A percentile compares a stretch with the other conserved stretches of the same genome.
phyloP scores from a whole-genome alignment of 2,329 filamentous ascomycete species.

The Phialophora macrospora region DNA sequence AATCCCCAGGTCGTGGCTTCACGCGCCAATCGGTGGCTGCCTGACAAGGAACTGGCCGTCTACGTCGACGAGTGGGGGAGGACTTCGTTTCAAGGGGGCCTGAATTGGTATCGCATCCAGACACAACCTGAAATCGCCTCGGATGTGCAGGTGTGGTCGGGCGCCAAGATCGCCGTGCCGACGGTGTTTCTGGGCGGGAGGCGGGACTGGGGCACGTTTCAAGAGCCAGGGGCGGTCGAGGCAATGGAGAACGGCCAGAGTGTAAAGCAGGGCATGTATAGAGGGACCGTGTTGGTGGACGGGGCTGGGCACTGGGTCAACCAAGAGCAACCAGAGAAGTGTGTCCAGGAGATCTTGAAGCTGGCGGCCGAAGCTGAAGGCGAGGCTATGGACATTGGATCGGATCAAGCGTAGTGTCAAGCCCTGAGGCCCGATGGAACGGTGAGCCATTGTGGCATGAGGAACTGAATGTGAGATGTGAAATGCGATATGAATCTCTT shows the following conservation, averaged over 20 bases:
- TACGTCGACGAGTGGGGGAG: constrained; percentile 66
- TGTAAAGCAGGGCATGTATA: constrained; percentile 60
- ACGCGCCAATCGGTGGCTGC: constrained; percentile 56
- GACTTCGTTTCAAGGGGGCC: constrained; percentile 67
- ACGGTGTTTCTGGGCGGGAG: constrained; percentile 65
- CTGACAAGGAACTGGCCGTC: constrained; percentile 61
- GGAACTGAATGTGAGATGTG: neutral
- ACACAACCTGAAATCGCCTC: constrained; percentile 56
- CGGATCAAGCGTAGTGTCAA: neutral
- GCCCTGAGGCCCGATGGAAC: neutral
- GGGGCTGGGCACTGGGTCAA: constrained; percentile 73
- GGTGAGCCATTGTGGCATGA: neutral
- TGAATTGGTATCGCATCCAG: constrained; percentile 70
- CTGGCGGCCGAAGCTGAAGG: constrained; percentile 44
- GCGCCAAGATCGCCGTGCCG: constrained; percentile 65
- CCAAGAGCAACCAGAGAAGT: constrained; percentile 65
- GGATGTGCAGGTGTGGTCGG: constrained; percentile 65
- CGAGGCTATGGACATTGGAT: neutral
- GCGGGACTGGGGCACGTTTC: constrained; percentile 70
- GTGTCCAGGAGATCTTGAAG: constrained; percentile 54
- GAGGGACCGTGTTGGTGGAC: constrained; percentile 59
- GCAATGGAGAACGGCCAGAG: constrained; percentile 59
- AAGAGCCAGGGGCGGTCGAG: constrained; percentile 68
- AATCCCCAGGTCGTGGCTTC: constrained; percentile 43
- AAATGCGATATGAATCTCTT: constrained; percentile 1